Base-by-base conservation (phyloP, 345 rosid species). In the Lumnitzera racemosa region DNA sequence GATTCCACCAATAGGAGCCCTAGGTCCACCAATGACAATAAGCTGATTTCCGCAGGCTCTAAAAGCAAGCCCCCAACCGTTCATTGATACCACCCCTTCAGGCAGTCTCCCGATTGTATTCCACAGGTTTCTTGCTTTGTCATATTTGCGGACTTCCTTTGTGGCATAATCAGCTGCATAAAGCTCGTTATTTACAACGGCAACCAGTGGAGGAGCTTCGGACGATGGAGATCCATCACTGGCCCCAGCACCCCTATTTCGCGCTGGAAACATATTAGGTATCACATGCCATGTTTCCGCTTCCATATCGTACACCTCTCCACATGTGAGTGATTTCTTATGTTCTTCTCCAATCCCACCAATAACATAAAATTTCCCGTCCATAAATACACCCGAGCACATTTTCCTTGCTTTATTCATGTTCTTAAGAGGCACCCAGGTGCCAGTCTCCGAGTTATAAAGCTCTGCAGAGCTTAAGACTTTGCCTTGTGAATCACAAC, bases 61-160 rank as follows among this genome's bases (percentile, higher is more conserved):
- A 67, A 91, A 91, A 10, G 90, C 98, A 12, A 91, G 24, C 13
- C 98, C 98, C 98, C 96, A 91, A 17, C 96, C 96, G 14, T 83
- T 77, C 82, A 74, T 67, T 0, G 95, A 84, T 61, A 46, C 68
- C 2, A 80, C 87, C 55, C 51, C 67, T 15, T 73, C 81, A 15
- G 98, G 96, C 64, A 91, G 57, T 15, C 64, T 52, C 66, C 90
- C 96, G 2, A 83, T 62, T 11, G 73, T 62, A 11, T 15, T 46
- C 98, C 98, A 89, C 24, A 55, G 53, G 24, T 78, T 75, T 3
- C 13, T 73, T 14, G 49, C 71, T 62, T 83, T 91, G 63, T 84
- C 81, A 58, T 85, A 91, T 51, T 76, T 85, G 41, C 74, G 72
- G 43, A 91, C 80, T 17, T 70, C 87, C 75, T 61, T 57, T 14